These are phyloP conservation scores for Yarrowia sp. DNA, from an alignment of 805 yeast genomes.

Conservation along the genomic window DNA sequence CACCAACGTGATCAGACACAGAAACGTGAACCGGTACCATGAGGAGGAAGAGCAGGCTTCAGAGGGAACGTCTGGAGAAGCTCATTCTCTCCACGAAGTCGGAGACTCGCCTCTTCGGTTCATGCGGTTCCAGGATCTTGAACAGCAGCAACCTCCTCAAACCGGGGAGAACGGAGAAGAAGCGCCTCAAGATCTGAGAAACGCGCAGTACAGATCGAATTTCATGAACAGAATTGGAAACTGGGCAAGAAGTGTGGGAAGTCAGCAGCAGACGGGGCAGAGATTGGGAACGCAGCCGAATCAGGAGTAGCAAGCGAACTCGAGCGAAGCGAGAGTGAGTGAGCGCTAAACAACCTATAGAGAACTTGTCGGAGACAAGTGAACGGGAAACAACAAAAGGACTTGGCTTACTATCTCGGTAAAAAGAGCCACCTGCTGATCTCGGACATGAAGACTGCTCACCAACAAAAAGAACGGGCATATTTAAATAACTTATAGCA, in stretches of 20 bases:
- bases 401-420: no score
- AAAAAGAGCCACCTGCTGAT: no score
- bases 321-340: slow-evolving; percentile 4
- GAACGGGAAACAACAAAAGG: not conserved
- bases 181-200: not conserved
- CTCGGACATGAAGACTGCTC: no score
- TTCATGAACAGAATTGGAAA: not conserved
- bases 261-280: slow-evolving; percentile 6
- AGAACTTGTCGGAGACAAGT: not conserved
- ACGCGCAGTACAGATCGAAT: not conserved
- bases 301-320: not conserved
- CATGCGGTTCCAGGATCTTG: slow-evolving; percentile 23
- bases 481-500: slow-evolving; percentile 30
- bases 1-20: slow-evolving; percentile 8
- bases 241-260: slow-evolving; percentile 19
- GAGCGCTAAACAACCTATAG: not conserved
- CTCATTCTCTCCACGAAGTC: slow-evolving; percentile 1
- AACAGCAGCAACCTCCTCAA: not conserved
- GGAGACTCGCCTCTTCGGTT: slow-evolving; percentile 20
- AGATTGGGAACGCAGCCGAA: slow-evolving; percentile 24
- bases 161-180: no score
- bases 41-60: slow-evolving; percentile 1
- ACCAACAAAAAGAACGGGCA: not conserved
- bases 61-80: not conserved
- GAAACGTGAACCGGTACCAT: slow-evolving; percentile 26